phyloP scores from a whole-genome alignment of 805 yeast species.

The Cyberlindnera nakhonratchasimensis region DNA sequence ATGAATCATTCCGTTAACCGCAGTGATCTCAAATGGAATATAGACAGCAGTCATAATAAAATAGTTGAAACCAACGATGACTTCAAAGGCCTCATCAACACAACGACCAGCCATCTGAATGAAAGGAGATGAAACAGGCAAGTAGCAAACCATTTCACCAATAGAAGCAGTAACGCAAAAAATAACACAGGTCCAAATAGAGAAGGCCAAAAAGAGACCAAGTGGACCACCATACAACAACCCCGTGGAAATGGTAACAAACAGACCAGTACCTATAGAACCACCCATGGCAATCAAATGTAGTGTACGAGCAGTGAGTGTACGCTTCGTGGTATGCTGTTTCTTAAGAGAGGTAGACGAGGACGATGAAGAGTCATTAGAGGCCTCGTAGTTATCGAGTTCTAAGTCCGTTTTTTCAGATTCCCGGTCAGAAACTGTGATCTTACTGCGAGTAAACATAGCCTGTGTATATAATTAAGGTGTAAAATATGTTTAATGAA shows the following conservation, averaged over 20 bases:
- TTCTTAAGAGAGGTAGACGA: conserved; percentile 7
- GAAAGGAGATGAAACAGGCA: conserved; percentile 53
- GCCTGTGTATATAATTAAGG: neutral
- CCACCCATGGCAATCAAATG: conserved; percentile 67
- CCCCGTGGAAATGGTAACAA: conserved; percentile 55
- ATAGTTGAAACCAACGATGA: conserved; percentile 65
- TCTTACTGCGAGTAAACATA: neutral
- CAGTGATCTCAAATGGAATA: conserved; percentile 65
- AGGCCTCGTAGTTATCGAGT: neutral
- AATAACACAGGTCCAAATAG: conserved; percentile 47
- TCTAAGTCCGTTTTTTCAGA: conserved; percentile 4
- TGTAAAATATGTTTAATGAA: neutral
- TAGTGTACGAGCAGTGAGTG: conserved; percentile 47
- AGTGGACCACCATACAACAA: conserved; percentile 55
- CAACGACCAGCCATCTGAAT: conserved; percentile 60
- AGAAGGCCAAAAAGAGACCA: conserved; percentile 53
- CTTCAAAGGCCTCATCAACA: conserved; percentile 63
- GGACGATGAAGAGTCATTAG: conserved; percentile 1
- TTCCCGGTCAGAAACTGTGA: conserved; percentile 4
- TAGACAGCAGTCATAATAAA: conserved; percentile 53
- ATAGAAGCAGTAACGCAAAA: conserved; percentile 50
- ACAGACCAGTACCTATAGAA: conserved; percentile 62
- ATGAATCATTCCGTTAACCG: conserved; percentile 53
- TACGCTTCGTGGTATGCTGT: conserved; percentile 31
- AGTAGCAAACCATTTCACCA: conserved; percentile 57